Evolutionary conservation across 495 filamentous ascomycete species (phyloP), one percentile per base, ranked within the genome.

Genomic region (Talaromyces nanjingensis): DNA sequence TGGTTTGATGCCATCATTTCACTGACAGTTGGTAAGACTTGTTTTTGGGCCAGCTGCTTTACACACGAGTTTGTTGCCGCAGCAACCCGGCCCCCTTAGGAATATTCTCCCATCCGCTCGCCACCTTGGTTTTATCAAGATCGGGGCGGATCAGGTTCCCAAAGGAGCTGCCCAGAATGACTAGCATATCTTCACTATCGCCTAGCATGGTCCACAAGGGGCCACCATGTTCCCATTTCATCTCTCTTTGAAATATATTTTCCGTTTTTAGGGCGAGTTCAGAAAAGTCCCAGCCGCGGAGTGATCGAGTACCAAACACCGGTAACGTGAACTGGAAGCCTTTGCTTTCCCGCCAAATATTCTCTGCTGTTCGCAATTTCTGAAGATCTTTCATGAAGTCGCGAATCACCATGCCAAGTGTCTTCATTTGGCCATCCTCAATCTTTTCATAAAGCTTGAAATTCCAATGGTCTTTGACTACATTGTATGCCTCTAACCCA

Each of bases 371-470:
- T 59, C 31, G 56, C 37, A 59, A 11, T 6, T 59, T 59, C 9
- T 59, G 56, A 34, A 59, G 20, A 37, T 59, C 56, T 59, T 39
- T 59, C 29, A 59, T 8, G 20, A 59, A 59, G 18, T 59, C 56
- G 9, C 14, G 16, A 11, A 59, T 59, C 4, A 59, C 12, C 56
- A 59, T 59, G 1, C 56, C 31, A 39, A 59, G 34, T 3, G 56
- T 59, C 33, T 59, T 59, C 31, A 34, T 37, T 25, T 39, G 25
- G 9, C 56, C 56, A 8, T 59, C 56, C 33, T 59, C 56, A 12
- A 59, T 24, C 27, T 24, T 59, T 16, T 59, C 5, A 37, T 59
- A 59, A 20, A 59, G 31, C 2, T 39, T 25, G 2, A 34, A 3
- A 11, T 34, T 31, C 29, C 56, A 59, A 59, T 11, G 6, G 12